Base-by-base conservation (phyloP, 2,329 filamentous ascomycete species). In the Botryotinia globosa region DNA sequence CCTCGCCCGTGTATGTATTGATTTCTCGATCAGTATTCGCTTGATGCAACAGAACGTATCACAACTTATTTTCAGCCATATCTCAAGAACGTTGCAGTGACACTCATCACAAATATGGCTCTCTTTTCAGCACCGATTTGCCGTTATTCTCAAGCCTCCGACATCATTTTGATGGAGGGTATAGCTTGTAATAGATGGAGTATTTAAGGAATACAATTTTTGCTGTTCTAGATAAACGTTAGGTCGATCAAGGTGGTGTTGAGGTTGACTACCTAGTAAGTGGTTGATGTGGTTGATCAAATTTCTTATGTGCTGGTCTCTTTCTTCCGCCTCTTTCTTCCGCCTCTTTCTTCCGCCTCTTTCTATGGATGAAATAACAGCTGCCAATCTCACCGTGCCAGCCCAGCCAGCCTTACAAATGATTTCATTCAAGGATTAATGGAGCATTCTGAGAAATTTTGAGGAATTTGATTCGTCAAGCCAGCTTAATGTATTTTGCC, bases 301-400 rank as follows among this genome's bases (percentile, higher is more conserved):
- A 39, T 68, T 56, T 39, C 34, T 42, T 44, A 44, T 54, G 69
- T 56, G 45, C 42, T 71, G n/a, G 61, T 66, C 64, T 66, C 44
- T 48, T 39, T 39, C 51, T 54, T 66, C 64, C 45, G 64, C 34
- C 64, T 66, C 34, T 54, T 66, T 66, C 45, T 51, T n/a, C n/a
- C n/a, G n/a, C n/a, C 64, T 66, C 44, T 48, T 39, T 39, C 51
- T 54, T 66, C 64, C 45, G 64, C 34, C 64, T 66, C 34, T 54
- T 66, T 66, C 45, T 51, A 51, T 54, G 62, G 37, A 45, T 20
- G 64, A 32, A 51, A 65, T 14, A 34, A 56, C 18, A 42, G 44
- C 69, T 71, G 12, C 61, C 69, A 71, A 71, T 71, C 69, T 66
- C 61, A 71, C 69, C 61, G 29, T 54, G 58, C 68, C 68, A 68